phyloP scores from a whole-genome alignment of 352 stramenopile genomes.

The Lagenidium giganteum region DNA sequence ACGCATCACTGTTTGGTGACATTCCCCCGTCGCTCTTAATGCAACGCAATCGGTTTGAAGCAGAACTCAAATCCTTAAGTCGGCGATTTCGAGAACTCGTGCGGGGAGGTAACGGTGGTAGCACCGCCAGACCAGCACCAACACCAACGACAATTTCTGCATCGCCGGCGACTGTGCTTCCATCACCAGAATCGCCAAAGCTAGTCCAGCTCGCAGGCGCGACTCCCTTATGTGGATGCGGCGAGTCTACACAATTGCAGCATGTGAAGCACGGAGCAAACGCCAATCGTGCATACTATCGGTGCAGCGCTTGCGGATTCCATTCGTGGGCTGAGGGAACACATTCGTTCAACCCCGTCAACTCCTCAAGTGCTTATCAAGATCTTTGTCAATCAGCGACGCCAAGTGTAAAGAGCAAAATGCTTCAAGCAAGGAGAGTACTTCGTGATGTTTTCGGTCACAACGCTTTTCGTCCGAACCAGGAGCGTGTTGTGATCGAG shows the following conservation, averaged over 20 bases:
- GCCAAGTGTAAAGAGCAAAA: conserved; percentile 44
- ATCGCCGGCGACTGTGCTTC: no score
- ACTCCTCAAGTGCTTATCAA: no score
- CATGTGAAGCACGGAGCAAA: conserved; percentile 54
- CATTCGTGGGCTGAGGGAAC: conserved; percentile 49
- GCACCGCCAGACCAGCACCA: conserved; percentile 22
- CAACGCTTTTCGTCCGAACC: conserved; percentile 89
- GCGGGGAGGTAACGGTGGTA: no score
- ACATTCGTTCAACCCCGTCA: conserved; percentile 1
- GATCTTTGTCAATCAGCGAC: no score
- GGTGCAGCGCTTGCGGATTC: conserved; percentile 58
- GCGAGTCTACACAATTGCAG: conserved; percentile 26
- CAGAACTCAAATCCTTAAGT: conserved; percentile 40
- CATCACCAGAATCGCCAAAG: conserved; percentile 1
- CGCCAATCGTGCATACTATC: conserved; percentile 47
- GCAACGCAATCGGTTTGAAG: conserved; percentile 34
- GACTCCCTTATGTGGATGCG: conserved; percentile 2
- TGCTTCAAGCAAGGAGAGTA: conserved; percentile 55
- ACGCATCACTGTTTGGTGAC: conserved; percentile 60
- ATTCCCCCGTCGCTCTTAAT: conserved; percentile 45
- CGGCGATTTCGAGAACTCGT: conserved; percentile 40
- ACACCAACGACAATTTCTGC: conserved; percentile 9
- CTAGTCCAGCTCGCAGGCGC: no score
- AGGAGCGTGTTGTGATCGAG: conserved; percentile 91
- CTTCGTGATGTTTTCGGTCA: conserved; percentile 92